Conservation (phyloP, 2,329 filamentous ascomycete genomes). For the Fusarium devonianum region DNA sequence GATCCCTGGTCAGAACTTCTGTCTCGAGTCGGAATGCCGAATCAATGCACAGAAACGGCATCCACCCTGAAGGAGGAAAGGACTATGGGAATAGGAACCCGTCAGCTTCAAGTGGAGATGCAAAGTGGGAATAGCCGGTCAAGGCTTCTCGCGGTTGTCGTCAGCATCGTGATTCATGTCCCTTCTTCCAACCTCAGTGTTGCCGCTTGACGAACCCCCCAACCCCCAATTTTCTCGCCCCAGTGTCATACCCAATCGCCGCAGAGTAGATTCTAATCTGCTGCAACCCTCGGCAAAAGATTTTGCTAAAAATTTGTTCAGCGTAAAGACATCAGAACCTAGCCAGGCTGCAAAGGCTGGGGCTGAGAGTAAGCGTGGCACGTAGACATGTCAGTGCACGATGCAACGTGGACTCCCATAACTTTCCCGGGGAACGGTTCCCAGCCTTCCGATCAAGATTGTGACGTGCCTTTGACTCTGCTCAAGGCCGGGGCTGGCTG, state of each 20-base stretch:
- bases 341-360: conserved; percentile 6
- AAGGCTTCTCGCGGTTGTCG: conserved; percentile 19
- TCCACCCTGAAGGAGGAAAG: not conserved
- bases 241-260: conserved; percentile 4
- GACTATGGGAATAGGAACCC: conserved; percentile 11
- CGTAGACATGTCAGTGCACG: conserved; percentile 3
- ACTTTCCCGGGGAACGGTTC: conserved; percentile 18
- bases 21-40: conserved; percentile 2
- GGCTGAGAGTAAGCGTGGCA: conserved; percentile 13
- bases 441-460: conserved; percentile 8
- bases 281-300: conserved; percentile 1
- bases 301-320: not conserved
- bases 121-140: conserved; percentile 18
- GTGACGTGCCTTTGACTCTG: conserved; percentile 34
- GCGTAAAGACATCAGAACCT: not conserved
- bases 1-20: conserved; percentile 27
- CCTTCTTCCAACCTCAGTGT: conserved; percentile 7
- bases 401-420: conserved; percentile 11
- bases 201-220: not conserved
- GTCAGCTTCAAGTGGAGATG: conserved; percentile 31
- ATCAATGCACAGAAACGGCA: not conserved
- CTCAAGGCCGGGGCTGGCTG: not conserved
- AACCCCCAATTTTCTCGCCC: not conserved
- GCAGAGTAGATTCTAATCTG: not conserved
- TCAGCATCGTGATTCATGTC: conserved; percentile 24